Base-by-base conservation (phyloP, 2,329 filamentous ascomycete genomes). In the Penicillium fuscoglaucum region DNA sequence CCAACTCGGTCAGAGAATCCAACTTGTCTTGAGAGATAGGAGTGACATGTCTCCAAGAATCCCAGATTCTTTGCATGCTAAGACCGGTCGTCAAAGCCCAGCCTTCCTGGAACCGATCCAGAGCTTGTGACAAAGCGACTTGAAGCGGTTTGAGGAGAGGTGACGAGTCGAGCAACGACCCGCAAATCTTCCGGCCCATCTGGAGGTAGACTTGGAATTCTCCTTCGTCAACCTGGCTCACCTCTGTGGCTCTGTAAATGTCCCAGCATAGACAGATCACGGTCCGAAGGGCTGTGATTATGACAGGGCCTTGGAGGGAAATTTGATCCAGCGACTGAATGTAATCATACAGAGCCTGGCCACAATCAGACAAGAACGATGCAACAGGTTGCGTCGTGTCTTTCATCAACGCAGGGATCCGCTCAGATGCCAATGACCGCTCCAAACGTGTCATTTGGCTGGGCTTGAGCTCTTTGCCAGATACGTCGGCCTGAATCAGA, bases 61-160 rank as follows among this genome's bases (percentile, higher is more conserved):
- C 83, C 93, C 93, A 96, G 6, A 96, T 80, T 9, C 78, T 73
- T 69, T 95, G 90, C 90, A 96, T 95, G 64, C 86, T 88, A 13
- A 92, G 78, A 0, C 91, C 92, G 2, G 89, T 92, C 0, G 81
- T 86, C 15, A 96, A 77, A 55, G 86, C 86, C 77, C 92, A 93
- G 2, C 85, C 87, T 17, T 85, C 82, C 26, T 84, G 82, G 68
- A 96, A 93, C 50, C 82, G 81, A 40, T 77, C 77, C 44, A 83
- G 74, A 46, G 66, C 64, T 50, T 59, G 65, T 46, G 62, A 77
- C 41, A 72, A 68, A 7, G 61, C 55, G 31, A 53, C 51, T 41
- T 70, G 66, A 44, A 78, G 56, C 9, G 70, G 60, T n/a, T 65
- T 63, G 12, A 75, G 57, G 6, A 59, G 56, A 0, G 63, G 61